A percentile compares a stretch with the other conserved stretches of the same genome.
Evolutionary conservation across 805 yeast genomes (phyloP).

Genomic region (Metschnikowia peoriensis): DNA sequence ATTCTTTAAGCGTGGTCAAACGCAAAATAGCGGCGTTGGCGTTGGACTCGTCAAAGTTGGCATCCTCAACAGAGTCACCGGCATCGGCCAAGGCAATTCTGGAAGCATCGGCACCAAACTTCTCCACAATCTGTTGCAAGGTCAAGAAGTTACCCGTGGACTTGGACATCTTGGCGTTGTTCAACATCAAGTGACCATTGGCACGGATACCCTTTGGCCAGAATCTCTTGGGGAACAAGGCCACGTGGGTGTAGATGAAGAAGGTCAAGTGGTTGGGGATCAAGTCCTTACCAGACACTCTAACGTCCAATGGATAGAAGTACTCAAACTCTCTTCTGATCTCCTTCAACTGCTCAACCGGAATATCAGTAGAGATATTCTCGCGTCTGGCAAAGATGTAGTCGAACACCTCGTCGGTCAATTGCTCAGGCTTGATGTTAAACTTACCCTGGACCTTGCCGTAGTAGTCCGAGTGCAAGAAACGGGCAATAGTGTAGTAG

Average conservation of each 20-base stretch:
- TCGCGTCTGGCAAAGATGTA: constrained; percentile 79
- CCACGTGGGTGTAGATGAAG: constrained; percentile 90
- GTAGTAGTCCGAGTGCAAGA: constrained; percentile 81
- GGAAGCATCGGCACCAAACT: constrained; percentile 96
- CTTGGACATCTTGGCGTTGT: constrained; percentile 97
- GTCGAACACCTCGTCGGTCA: constrained; percentile 94
- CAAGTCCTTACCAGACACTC: constrained; percentile 94
- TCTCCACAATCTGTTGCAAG: constrained; percentile 74
- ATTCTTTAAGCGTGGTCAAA: constrained; percentile 86
- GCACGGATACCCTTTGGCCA: constrained; percentile 96
- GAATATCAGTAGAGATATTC: constrained; percentile 54
- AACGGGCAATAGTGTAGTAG: constrained; percentile 85
- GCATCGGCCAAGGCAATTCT: constrained; percentile 98
- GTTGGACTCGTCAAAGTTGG: constrained; percentile 92
- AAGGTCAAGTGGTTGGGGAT: constrained; percentile 96
- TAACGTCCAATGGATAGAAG: constrained; percentile 91
- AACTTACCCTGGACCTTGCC: constrained; percentile 76
- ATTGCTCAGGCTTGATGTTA: constrained; percentile 71
- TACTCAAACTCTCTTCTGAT: constrained; percentile 94
- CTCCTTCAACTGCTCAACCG: constrained; percentile 60
- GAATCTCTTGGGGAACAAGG: constrained; percentile 81
- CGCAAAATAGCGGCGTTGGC: constrained; percentile 98
- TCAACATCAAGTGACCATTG: constrained; percentile 92
- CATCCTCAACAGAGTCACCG: constrained; percentile 96
- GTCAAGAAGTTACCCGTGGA: constrained; percentile 97